These are phyloP conservation scores for Phialemonium atrogriseum DNA, from an alignment of 2,329 filamentous ascomycete species.

Conservation along the genomic window DNA sequence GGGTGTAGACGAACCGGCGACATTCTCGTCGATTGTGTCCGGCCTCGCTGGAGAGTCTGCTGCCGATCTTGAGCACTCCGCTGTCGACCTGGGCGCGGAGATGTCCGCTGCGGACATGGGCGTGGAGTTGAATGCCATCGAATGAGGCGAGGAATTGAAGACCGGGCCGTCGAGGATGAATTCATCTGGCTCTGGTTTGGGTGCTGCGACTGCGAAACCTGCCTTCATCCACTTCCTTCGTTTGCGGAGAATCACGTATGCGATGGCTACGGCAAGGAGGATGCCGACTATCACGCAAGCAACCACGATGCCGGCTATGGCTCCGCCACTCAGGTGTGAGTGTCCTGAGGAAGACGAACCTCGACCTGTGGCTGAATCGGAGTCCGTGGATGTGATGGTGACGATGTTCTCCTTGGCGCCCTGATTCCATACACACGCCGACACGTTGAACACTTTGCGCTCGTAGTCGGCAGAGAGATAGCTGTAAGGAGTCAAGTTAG, in stretches of 20 bases:
- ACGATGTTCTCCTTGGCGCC: slow-evolving; percentile 23
- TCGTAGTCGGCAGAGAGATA: slow-evolving; percentile 31
- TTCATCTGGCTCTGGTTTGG: slow-evolving; percentile 15
- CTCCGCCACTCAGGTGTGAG: slow-evolving; percentile 11
- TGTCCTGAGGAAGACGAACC: not conserved
- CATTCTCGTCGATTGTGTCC: slow-evolving; percentile 1
- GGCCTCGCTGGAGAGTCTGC: slow-evolving; percentile 5
- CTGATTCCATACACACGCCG: slow-evolving; percentile 24
- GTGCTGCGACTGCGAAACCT: slow-evolving; percentile 9
- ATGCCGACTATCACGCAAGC: slow-evolving; percentile 9
- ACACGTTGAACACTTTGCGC: slow-evolving; percentile 29
- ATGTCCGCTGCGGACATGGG: slow-evolving; percentile 14
- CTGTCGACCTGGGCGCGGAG: slow-evolving; percentile 8
- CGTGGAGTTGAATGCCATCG: slow-evolving; percentile 12
- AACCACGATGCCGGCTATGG: slow-evolving; percentile 18
- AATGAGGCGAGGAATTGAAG: slow-evolving; percentile 15
- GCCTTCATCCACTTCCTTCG: slow-evolving; percentile 13
- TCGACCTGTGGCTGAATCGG: slow-evolving; percentile 2
- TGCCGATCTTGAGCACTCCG: slow-evolving; percentile 5
- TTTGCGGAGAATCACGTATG: slow-evolving; percentile 12
- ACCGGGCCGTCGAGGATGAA: slow-evolving; percentile 20
- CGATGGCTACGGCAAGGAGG: slow-evolving; percentile 8
- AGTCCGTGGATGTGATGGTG: slow-evolving; percentile 17
- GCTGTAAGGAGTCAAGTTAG: slow-evolving; percentile 10
- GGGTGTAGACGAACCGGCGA: slow-evolving; percentile 1